These are phyloP conservation scores for Pulveroboletus sp. DNA, from an alignment of 1,284 basidiomycete genomes.

Conservation along the genomic window DNA sequence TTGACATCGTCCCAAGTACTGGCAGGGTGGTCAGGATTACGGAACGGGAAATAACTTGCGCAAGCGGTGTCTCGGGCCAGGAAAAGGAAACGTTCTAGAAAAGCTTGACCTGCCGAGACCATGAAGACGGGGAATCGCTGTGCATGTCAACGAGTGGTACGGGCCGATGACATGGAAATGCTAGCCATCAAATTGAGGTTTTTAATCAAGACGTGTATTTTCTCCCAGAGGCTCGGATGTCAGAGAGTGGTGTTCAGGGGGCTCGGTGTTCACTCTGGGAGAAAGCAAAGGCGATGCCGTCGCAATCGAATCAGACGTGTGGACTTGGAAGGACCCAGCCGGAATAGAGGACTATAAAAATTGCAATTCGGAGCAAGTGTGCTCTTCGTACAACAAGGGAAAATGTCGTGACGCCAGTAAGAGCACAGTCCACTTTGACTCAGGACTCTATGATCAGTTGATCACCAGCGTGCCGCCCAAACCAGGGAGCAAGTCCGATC, in stretches of 20 bases:
- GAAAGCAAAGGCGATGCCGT: neutral
- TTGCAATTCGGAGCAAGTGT: neutral
- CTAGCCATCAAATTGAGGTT: neutral
- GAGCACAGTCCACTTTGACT: neutral
- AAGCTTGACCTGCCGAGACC: neutral
- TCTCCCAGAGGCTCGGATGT: neutral
- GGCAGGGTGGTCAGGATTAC: neutral
- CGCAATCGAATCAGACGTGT: neutral
- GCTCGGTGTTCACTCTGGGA: neutral
- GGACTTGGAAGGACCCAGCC: neutral
- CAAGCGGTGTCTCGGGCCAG: neutral
- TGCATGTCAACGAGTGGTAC: neutral
- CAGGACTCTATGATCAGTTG: too few relatives aligned
- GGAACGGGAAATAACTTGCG: neutral
- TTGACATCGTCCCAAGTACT: neutral
- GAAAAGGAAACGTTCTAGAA: neutral
- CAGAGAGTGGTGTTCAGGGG: neutral
- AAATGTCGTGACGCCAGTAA: neutral
- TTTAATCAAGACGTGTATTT: neutral
- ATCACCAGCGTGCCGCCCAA: neutral
- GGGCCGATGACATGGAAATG: too few relatives aligned
- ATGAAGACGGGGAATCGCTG: neutral
- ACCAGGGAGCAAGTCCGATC: neutral
- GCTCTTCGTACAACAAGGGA: neutral
- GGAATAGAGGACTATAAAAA: neutral